phyloP scores from a whole-genome alignment of 2,329 filamentous ascomycete species.

The Cordyceps pruinosa region DNA sequence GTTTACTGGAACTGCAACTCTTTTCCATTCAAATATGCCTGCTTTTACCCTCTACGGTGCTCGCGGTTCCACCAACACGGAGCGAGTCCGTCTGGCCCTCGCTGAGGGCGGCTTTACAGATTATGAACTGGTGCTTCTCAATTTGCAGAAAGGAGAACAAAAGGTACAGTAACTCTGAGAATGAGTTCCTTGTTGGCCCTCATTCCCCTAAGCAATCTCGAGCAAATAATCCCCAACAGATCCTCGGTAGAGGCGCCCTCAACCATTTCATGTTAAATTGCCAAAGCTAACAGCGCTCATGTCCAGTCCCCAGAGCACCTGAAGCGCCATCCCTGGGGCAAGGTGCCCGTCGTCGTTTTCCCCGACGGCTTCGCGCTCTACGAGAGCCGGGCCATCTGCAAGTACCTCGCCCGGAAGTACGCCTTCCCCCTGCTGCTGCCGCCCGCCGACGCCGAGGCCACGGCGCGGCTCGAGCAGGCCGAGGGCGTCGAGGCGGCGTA shows the following conservation, averaged over 20 bases:
- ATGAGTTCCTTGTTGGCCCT: no score
- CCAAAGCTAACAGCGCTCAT: slow-evolving; percentile 3
- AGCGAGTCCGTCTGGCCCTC: slow-evolving; percentile 36
- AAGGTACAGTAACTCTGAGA: slow-evolving; percentile 26
- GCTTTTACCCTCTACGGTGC: slow-evolving; percentile 36
- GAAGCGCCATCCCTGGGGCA: slow-evolving; percentile 35
- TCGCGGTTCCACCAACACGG: slow-evolving; percentile 35
- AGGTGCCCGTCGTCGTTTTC: slow-evolving; percentile 33
- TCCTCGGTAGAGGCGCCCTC: no score
- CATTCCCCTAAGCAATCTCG: not conserved
- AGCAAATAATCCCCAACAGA: not conserved
- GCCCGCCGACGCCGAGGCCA: slow-evolving; percentile 31
- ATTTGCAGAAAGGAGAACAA: slow-evolving; percentile 34
- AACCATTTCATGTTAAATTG: no score
- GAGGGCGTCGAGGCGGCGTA: slow-evolving; percentile 34
- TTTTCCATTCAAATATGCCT: slow-evolving; percentile 31
- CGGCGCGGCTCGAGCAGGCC: slow-evolving; percentile 38
- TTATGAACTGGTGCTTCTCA: slow-evolving; percentile 32
- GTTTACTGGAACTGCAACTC: slow-evolving; percentile 21
- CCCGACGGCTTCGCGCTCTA: slow-evolving; percentile 37
- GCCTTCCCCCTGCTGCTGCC: slow-evolving; percentile 36
- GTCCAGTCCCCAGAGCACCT: slow-evolving; percentile 30
- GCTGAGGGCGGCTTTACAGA: slow-evolving; percentile 37
- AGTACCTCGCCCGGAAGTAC: slow-evolving; percentile 39
- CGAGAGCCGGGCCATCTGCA: slow-evolving; percentile 41